Conservation (phyloP, 2,329 filamentous ascomycete species). For the Massarina eburnea region DNA sequence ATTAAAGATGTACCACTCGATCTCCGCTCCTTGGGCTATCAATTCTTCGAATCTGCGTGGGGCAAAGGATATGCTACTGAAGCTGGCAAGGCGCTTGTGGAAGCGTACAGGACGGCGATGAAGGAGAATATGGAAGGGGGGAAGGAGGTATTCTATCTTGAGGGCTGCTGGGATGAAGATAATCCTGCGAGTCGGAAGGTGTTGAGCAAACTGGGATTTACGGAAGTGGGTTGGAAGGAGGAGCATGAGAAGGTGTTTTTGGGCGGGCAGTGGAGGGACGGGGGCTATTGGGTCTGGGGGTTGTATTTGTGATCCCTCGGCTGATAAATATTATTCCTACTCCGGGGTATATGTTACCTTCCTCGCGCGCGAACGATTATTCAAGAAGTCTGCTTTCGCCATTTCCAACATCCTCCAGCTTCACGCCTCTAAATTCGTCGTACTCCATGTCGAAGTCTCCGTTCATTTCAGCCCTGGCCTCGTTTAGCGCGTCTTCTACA, state of each 20-base stretch:
- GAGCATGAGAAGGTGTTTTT: constrained; percentile 23
- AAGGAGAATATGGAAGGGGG: constrained; percentile 4
- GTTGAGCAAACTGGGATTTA: constrained; percentile 28
- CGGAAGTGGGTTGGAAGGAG: constrained; percentile 23
- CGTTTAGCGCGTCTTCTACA: constrained; percentile 51
- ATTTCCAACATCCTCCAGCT: constrained; percentile 58
- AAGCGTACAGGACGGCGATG: constrained; percentile 11
- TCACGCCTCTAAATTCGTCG: constrained; percentile 45
- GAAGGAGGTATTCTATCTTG: constrained; percentile 21
- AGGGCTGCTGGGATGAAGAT: constrained; percentile 22
- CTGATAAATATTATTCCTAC: background rate
- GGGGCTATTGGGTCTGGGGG: constrained; percentile 25
- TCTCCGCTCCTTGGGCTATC: constrained; percentile 25
- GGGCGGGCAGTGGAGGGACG: constrained; percentile 25
- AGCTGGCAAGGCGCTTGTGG: constrained; percentile 18
- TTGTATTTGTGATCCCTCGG: constrained; percentile 13
- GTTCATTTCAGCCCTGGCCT: constrained; percentile 50
- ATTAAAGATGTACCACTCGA: constrained; percentile 7
- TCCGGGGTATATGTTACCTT: background rate
- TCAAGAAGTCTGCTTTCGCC: constrained; percentile 58
- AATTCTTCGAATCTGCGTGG: constrained; percentile 18
- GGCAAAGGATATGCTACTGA: constrained; percentile 35
- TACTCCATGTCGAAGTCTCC: constrained; percentile 28
- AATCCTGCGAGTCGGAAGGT: constrained; percentile 26
- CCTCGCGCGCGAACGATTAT: constrained; percentile 21